Evolutionary conservation across 1,284 basidiomycete species (phyloP).

Genomic region (Austropuccinia psidii): DNA sequence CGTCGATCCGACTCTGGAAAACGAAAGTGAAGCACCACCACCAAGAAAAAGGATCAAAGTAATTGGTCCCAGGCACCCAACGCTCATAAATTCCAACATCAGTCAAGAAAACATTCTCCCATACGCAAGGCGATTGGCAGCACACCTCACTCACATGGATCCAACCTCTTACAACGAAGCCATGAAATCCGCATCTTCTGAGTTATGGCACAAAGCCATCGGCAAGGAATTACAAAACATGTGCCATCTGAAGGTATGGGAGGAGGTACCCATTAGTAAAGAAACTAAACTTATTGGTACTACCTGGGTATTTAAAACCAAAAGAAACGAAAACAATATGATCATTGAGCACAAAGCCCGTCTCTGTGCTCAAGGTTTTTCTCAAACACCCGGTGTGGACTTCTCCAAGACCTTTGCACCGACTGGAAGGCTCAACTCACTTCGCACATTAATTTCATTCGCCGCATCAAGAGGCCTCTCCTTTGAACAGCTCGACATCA

Average conservation of each 20-base stretch:
- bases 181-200: neutral
- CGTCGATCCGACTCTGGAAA: too few relatives aligned
- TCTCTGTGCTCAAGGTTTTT: neutral
- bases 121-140: too few relatives aligned
- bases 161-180: neutral
- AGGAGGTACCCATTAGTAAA: too few relatives aligned
- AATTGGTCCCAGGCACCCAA: too few relatives aligned
- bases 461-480: neutral
- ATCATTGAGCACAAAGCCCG: neutral
- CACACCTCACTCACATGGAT: too few relatives aligned
- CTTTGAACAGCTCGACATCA: neutral
- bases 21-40: too few relatives aligned
- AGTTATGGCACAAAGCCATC: neutral
- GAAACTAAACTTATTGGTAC: neutral
- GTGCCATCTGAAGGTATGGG: neutral
- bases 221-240: neutral
- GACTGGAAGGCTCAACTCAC: neutral
- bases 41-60: too few relatives aligned
- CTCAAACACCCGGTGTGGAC: neutral
- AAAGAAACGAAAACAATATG: neutral
- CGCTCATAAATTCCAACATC: too few relatives aligned
- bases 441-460: neutral
- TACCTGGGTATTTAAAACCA: neutral
- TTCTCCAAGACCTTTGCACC: neutral
- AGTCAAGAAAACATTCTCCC: too few relatives aligned